Base-by-base conservation (phyloP, 495 filamentous ascomycete genomes). In the Aspergillus affinis region DNA sequence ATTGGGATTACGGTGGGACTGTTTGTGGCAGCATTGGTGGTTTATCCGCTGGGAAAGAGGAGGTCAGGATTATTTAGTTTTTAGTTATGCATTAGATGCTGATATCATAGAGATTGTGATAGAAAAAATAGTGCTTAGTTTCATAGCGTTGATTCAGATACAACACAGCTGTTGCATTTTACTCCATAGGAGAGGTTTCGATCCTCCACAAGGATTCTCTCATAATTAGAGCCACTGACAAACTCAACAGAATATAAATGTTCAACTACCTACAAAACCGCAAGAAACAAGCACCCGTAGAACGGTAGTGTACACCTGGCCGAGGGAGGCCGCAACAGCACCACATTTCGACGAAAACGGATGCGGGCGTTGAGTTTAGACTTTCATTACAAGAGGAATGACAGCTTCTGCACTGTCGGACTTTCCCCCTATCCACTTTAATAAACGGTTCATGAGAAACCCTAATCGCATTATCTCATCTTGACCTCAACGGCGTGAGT, bases 41-140 rank as follows among this genome's bases (percentile, higher is more conserved):
- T 97, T n/a, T 97, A 97, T 80, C 93, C 93, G 6, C 81, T 91
- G 61, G 91, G 92, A 6, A 96, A 96, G 79, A 86, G 86, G 72
- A 83, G 91, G 59, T 92, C 88, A 71, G 91, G 91, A 3, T 68
- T 96, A 65, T 96, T 95, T 70, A 90, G 86, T 66, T 93, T 96
- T 70, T 97, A 75, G 78, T 8, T 12, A n/a, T 18, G 12, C 26
- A 2, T 36, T 54, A 0, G 9, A 15, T 15, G 1, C 13, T 41
- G 12, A 41, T 15, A 5, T 12, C n/a, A 36, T 41, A 41, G 36
- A 41, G 36, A 41, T 41, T 41, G 13, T 41, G 3, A 15, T 26
- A 15, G 3, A 41, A 12, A 41, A 4, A 41, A 41, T 15, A 15
- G 29, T 2, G 13, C 5, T 15, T 41, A 10, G 12, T 10, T 2